Evolutionary conservation across 2,329 filamentous ascomycete species (phyloP), one percentile per base, ranked within the genome.

Genomic region (Beauveria brongniartii): DNA sequence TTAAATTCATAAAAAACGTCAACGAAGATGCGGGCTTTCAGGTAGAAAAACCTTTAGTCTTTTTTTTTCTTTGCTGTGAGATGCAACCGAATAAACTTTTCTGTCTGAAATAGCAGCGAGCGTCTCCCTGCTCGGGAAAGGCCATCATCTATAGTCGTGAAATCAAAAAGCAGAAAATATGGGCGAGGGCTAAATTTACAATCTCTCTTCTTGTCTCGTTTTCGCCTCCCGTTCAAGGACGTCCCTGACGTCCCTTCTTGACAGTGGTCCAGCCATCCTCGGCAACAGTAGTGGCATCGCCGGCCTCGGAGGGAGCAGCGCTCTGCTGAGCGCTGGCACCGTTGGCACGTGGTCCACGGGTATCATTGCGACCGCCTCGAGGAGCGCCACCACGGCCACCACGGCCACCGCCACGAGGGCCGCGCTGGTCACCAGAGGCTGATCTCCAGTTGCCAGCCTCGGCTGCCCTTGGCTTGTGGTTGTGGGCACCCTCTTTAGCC

Each of bases 201-300:
- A 68, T 62, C 61, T 59, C 41, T 59, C 62, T 69, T 66, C 69
- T 54, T 54, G 44, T 56, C 37, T 62, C 51, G 44, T 41, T 47
- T 50, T 61, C 50, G 51, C 43, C 51, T 41, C 34, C 47, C 65
- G 61, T 67, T 67, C 60, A 47, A 34, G 67, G 64, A 55, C 73
- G 72, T 64, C 72, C 73, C 66, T 67, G 68, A 56, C 73, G 73
- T 57, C 72, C 72, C 69, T 74, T 74, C 66, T 74, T 60, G 63
- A 85, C 85, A 28, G 82, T 87, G 64, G 82, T 85, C 85, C 85
- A 88, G 65, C 85, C 85, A 69, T 87, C 84, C 43, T 84, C 83
- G 52, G 83, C 81, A 55, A 76, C 71, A 44, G 75, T 72, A 55
- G 75, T 73, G 41, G 74, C 66, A 43, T 66, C 70, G 43, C 66